Evolutionary conservation across 495 filamentous ascomycete species (phyloP), one percentile per base, ranked within the genome.

Genomic region (Talaromyces stipitatus): DNA sequence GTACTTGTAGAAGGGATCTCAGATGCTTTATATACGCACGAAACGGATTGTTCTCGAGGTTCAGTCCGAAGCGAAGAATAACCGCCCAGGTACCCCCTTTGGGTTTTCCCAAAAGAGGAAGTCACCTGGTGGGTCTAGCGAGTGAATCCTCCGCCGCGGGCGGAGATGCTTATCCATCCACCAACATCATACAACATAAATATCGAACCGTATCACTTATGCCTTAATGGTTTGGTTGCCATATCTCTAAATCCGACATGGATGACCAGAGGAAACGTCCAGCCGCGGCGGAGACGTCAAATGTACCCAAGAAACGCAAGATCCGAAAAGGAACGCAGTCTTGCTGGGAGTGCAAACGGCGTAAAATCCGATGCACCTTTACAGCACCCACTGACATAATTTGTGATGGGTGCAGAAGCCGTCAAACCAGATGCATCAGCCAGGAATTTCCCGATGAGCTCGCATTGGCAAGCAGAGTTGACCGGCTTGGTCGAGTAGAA

Each of bases 291-390:
- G 51, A 33, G 18, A 24, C 28, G 23, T 3, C 51, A 14, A 54
- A 27, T 23, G 7, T 30, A 16, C 43, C 51, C 32, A 64, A 62
- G 26, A 60, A 62, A 28, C 60, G 58, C 68, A 71, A 61, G 57
- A 32, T 78, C 30, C 72, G 76, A 18, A 81, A 79, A 56, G 77
- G 78, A 11, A 80, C 76, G 1, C 69, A 65, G 12, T 78, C 74
- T 55, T 81, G 77, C 58, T 79, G 76, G 75, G 77, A 78, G 58
- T 80, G 78, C 63, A 78, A 77, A 54, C 72, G 70, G 50, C 70
- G 76, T 2, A 81, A 81, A 55, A 69, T 74, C 50, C 66, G 69
- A 38, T 81, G 78, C 61, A 73, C 62, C n/a, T 77, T 76, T 56
- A 57, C 59, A 48, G 9, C 45, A 20, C 20, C 60, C 0, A 59